Conservation (phyloP, 352 stramenopile species). For the Phytophthora pini region DNA sequence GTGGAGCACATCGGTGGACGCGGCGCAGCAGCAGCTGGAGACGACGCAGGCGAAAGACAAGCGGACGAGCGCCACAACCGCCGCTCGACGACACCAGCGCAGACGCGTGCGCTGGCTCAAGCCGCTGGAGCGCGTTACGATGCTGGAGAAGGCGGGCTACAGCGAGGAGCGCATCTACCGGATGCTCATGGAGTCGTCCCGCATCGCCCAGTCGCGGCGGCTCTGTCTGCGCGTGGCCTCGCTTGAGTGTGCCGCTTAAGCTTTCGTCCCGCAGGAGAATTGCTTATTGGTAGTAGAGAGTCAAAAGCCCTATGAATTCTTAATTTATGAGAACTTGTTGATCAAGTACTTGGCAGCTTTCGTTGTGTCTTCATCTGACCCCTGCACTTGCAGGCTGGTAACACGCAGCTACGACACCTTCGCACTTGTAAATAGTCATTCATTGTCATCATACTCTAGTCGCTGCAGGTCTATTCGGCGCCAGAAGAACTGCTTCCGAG, state of each 20-base stretch:
- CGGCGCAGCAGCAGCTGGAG: not conserved
- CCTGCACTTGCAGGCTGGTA: not conserved
- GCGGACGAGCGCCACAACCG: not conserved
- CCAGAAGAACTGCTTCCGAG: not conserved
- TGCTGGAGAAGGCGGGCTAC: conserved; percentile 50
- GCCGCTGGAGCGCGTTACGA: conserved; percentile 38
- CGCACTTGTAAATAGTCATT: conserved; percentile 32
- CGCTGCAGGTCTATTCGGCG: conserved; percentile 13
- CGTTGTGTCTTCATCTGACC: not conserved
- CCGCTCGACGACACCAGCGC: conserved; percentile 1
- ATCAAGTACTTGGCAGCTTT: conserved; percentile 17
- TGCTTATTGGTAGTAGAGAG: not conserved
- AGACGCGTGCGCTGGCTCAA: conserved; percentile 4
- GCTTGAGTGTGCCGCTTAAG: conserved; percentile 9
- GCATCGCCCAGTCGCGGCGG: conserved; percentile 55
- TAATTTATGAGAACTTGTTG: conserved; percentile 19
- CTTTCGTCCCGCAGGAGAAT: too few relatives aligned
- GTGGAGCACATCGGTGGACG: conserved; percentile 35
- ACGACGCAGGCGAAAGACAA: not conserved
- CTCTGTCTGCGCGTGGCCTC: conserved; percentile 8
- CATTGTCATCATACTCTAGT: conserved; percentile 30
- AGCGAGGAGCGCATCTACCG: conserved; percentile 61
- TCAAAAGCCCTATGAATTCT: not conserved
- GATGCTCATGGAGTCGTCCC: conserved; percentile 65
- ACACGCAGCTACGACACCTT: not conserved